Percentiles rank a stretch among this genome's conserved stretches.
These are phyloP conservation scores for Thalassiosira hispida DNA, from an alignment of 352 stramenopile species.

Conservation along the genomic window DNA sequence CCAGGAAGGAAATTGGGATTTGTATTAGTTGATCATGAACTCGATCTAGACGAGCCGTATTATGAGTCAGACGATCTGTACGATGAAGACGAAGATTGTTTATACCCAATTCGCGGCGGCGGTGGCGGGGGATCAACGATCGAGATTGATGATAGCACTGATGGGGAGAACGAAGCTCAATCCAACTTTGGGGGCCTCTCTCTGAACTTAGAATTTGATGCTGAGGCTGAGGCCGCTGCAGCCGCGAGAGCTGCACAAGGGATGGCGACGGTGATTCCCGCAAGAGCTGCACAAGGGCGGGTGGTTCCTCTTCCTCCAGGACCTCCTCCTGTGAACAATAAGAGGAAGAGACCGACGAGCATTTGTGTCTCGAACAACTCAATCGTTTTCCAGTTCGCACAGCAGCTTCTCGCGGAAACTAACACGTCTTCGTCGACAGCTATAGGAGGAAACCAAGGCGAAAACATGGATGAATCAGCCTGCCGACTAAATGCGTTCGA, in stretches of 20 bases:
- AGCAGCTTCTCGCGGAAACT: neutral
- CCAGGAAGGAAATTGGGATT: constrained; percentile 24
- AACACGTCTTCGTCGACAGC: too few relatives aligned
- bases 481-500: neutral
- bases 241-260: neutral
- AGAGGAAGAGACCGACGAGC: constrained; percentile 27
- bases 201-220: neutral
- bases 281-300: neutral
- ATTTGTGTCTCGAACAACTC: constrained; percentile 29
- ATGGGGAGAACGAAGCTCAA: neutral
- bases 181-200: neutral
- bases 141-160: neutral
- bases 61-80: constrained; percentile 9
- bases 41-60: neutral
- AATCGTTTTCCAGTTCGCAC: constrained; percentile 23
- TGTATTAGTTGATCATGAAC: constrained; percentile 17
- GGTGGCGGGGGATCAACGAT: neutral
- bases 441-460: neutral
- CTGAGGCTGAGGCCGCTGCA: constrained; percentile 8
- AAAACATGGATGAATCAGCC: neutral
- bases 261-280: neutral
- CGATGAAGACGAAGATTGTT: constrained; percentile 2
- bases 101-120: neutral
- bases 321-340: constrained; percentile 3
- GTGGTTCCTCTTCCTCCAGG: neutral